A percentile compares a stretch with the other conserved stretches of the same genome.
phyloP scores from a whole-genome alignment of 2,329 filamentous ascomycete species.

The Ophiosphaerella herpotricha region DNA sequence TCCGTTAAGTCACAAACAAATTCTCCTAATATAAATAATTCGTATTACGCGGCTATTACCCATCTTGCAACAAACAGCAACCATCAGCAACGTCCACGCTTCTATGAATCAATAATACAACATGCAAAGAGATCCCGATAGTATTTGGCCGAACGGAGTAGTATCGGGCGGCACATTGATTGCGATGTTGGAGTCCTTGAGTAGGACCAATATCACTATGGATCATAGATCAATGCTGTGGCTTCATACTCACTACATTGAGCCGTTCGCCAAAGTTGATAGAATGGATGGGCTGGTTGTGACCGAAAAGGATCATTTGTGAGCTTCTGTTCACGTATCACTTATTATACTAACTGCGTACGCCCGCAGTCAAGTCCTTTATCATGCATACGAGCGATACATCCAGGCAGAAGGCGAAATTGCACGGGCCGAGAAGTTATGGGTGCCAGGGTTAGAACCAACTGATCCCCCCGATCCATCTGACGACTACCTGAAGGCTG shows the following conservation, averaged over 20 bases:
- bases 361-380: background rate
- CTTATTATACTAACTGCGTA: background rate
- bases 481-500: background rate
- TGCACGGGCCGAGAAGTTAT: slow-evolving; percentile 1
- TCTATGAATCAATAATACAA: background rate
- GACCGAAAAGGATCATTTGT: background rate
- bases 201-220: background rate
- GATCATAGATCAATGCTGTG: slow-evolving; percentile 9
- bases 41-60: too few relatives aligned
- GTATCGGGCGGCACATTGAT: slow-evolving; percentile 6
- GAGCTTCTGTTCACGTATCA: background rate
- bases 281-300: slow-evolving; percentile 16
- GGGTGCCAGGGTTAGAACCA: slow-evolving; percentile 14
- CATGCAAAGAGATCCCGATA: background rate
- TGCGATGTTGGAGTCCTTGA: slow-evolving; percentile 12
- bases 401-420: background rate
- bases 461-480: background rate
- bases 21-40: too few relatives aligned
- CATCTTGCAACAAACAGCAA: background rate
- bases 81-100: background rate
- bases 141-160: slow-evolving; percentile 6
- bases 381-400: slow-evolving; percentile 8
- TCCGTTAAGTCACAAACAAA: too few relatives aligned
- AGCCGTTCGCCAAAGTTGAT: slow-evolving; percentile 10
- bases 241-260: slow-evolving; percentile 11